Evolutionary conservation across 1,139 yeast genomes (phyloP), one percentile per base, ranked within the genome.

Genomic region (Magnusiomyces paraingens): DNA sequence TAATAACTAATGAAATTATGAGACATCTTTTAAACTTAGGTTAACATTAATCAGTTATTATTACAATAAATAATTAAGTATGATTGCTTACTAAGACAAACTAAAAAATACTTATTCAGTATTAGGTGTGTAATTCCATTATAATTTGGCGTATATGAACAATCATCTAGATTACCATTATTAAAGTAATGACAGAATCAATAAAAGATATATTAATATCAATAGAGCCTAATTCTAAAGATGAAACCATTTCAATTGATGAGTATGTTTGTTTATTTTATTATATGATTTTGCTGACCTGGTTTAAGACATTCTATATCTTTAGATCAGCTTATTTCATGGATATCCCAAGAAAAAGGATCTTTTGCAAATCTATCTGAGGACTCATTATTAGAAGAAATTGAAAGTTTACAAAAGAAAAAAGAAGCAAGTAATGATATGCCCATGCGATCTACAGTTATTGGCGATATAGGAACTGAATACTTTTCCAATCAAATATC

Each of bases 301-400:
- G 4, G 14, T 29, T 18, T 45, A 26, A 54, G 56, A 18, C 38
- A 22, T 22, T 47, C 46, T 11, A 48, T 52, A 55, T 81, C 72
- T 11, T 59, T 76, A 32, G 69, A 67, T 14, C 72, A 72, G 57
- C 64, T 73, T n/a, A 73, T 76, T 50, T 69, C 74, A n/a, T 72
- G 77, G 29, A 75, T 76, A 55, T 71, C 74, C 6, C 70, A 64
- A 14, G 80, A 76, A 55, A 69, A 77, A n/a, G 80, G 80, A 10
- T 67, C 78, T 60, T 76, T 64, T 64, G 67, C 71, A 14, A 71
- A 77, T 52, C 68, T 86, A 17, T 78, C 84, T 0, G 94, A 86
- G 64, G 82, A 77, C 10, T 71, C 75, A 1, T 68, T 86, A 17
- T 59, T 67, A 47, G 68, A 70, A 42, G 86, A 82, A 59, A 74